Evolutionary conservation across 345 rosid genomes (phyloP).

Genomic region (Reutealis trisperma): DNA sequence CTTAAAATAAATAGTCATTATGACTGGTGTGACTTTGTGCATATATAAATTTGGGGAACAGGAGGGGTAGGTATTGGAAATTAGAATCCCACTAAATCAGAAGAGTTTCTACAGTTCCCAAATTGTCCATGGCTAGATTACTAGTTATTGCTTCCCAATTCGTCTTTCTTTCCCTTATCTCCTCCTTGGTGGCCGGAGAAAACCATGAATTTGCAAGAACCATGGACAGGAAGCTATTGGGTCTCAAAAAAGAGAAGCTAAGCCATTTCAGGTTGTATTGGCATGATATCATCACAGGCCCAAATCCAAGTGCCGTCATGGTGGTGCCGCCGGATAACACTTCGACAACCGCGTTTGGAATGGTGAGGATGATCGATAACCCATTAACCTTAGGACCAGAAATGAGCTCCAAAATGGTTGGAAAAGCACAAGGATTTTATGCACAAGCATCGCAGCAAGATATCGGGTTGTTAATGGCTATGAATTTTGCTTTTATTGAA

Average conservation of each 20-base stretch:
- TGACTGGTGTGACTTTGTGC: too few species aligned
- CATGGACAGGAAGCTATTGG: conserved; percentile 23
- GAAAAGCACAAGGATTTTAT: conserved; percentile 77
- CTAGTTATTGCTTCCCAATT: conserved; percentile 10
- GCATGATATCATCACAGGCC: conserved; percentile 52
- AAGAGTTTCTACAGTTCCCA: not conserved
- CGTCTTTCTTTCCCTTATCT: conserved; percentile 20
- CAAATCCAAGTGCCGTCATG: conserved; percentile 32
- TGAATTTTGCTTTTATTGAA: conserved; percentile 66
- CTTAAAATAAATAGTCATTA: too few species aligned
- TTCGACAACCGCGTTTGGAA: conserved; percentile 42
- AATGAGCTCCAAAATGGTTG: conserved; percentile 57
- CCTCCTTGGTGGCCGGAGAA: conserved; percentile 26
- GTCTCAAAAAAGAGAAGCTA: conserved; percentile 40
- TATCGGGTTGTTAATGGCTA: conserved; percentile 59
- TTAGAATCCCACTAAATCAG: too few species aligned
- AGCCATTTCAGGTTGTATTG: conserved; percentile 46
- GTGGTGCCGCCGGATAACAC: conserved; percentile 37
- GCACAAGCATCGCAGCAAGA: conserved; percentile 56
- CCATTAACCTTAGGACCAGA: conserved; percentile 58
- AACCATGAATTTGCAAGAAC: conserved; percentile 30
- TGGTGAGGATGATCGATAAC: conserved; percentile 62
- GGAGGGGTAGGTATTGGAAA: too few species aligned
- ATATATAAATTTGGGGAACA: too few species aligned
- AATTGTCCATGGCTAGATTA: conserved; percentile 19